Evolutionary conservation across 257 asterid genomes (phyloP).

Genomic region (Solanum dulcamara): DNA sequence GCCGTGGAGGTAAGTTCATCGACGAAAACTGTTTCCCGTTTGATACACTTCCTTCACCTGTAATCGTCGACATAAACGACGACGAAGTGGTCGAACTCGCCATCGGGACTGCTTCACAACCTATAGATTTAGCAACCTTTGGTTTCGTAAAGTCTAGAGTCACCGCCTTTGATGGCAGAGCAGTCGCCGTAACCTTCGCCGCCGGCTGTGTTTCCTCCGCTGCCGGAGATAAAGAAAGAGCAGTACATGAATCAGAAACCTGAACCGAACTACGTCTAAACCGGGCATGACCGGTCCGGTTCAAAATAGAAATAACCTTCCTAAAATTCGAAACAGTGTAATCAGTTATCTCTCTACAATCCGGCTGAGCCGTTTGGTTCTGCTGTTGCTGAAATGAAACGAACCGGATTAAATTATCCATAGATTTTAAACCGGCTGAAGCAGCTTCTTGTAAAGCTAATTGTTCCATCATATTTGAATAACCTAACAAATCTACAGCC

Average conservation of each 20-base stretch:
- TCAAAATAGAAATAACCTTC: slow-evolving; percentile 28
- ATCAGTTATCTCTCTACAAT: slow-evolving; percentile 60
- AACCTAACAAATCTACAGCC: slow-evolving; percentile 40
- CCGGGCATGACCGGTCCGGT: slow-evolving; percentile 79
- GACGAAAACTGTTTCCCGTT: slow-evolving; percentile 48
- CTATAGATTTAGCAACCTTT: neutral
- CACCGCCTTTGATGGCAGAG: slow-evolving; percentile 11
- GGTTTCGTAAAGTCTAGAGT: slow-evolving; percentile 49
- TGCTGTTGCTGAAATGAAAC: slow-evolving; percentile 33
- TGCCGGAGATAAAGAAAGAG: neutral
- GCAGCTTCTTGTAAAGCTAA: slow-evolving; percentile 60
- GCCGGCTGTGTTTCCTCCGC: neutral
- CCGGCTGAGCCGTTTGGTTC: slow-evolving; percentile 9
- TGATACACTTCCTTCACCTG: slow-evolving; percentile 80
- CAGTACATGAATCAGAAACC: slow-evolving; percentile 5
- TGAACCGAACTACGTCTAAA: slow-evolving; percentile 63
- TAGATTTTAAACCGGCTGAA: slow-evolving; percentile 56
- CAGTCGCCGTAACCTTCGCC: slow-evolving; percentile 6
- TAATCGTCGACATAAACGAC: slow-evolving; percentile 44
- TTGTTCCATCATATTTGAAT: slow-evolving; percentile 33
- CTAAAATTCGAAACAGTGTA: slow-evolving; percentile 56
- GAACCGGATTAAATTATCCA: slow-evolving; percentile 58
- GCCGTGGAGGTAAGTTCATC: slow-evolving; percentile 20
- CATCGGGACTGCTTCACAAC: neutral
- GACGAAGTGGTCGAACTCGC: slow-evolving; percentile 40